A percentile compares a stretch with the other conserved stretches of the same genome.
Evolutionary conservation across 106 monocot genomes (phyloP).

Genomic region (Iris macrosiphon): DNA sequence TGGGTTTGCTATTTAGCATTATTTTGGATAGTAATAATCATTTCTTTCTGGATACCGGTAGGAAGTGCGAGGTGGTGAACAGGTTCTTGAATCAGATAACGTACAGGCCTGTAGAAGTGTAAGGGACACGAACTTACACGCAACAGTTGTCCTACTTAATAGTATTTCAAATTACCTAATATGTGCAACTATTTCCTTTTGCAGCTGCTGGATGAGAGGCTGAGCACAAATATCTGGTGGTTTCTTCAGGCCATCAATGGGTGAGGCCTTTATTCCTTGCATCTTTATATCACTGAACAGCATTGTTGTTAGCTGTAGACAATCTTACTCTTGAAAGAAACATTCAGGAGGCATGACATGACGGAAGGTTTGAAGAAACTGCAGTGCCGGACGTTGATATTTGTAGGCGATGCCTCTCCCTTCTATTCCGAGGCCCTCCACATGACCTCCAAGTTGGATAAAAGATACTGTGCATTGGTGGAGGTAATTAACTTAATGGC

Average conservation of each 20-base stretch:
- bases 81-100: conserved; percentile 48
- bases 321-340: not conserved
- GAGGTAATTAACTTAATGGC: conserved; percentile 39
- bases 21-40: not conserved
- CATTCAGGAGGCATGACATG: conserved; percentile 50
- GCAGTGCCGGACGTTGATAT: conserved; percentile 43
- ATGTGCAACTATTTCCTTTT: not conserved
- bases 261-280: conserved; percentile 10
- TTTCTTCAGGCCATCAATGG: conserved; percentile 61
- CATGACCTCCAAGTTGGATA: conserved; percentile 56
- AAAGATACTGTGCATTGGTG: conserved; percentile 57
- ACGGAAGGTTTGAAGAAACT: conserved; percentile 36
- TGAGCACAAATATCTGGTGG: conserved; percentile 33
- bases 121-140: conserved; percentile 3
- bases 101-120: conserved; percentile 69
- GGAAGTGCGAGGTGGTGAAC: conserved; percentile 40
- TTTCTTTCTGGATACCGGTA: not conserved
- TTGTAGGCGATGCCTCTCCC: conserved; percentile 58
- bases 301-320: not conserved
- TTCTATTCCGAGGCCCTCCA: conserved; percentile 53
- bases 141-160: not conserved
- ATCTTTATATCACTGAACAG: no score
- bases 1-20: not conserved
- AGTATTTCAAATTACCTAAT: not conserved
- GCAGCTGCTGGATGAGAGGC: conserved; percentile 50